Evolutionary conservation across 768 basidiomycete genomes (phyloP).

Genomic region (Heimioporus sp.): DNA sequence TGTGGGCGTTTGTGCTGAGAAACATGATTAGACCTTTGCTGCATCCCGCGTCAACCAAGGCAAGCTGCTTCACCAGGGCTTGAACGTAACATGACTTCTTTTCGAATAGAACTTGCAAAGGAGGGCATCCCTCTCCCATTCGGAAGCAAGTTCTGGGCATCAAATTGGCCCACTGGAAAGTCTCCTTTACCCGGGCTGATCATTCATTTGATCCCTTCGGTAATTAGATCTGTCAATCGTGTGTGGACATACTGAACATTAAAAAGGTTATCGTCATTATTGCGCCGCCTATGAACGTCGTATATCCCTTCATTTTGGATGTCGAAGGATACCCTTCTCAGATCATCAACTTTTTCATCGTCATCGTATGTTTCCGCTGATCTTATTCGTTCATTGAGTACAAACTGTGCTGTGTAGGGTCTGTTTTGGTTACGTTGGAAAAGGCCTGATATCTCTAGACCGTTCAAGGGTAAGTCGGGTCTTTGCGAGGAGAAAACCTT

Average conservation of each 20-base stretch:
- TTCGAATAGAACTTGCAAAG: constrained; percentile 50
- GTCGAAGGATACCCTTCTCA: constrained; percentile 49
- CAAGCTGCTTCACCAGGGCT: not conserved
- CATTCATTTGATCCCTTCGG: constrained; percentile 54
- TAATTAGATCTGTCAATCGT: constrained; percentile 12
- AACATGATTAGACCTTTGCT: constrained; percentile 43
- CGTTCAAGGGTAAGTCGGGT: constrained; percentile 46
- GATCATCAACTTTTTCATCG: constrained; percentile 56
- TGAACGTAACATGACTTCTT: not conserved
- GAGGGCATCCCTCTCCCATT: constrained; percentile 62
- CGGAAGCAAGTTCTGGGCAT: constrained; percentile 58
- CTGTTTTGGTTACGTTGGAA: constrained; percentile 57
- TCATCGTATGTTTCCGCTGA: constrained; percentile 37
- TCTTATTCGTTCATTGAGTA: constrained; percentile 26
- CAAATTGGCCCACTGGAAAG: constrained; percentile 59
- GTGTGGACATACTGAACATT: not conserved
- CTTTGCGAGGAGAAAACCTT: not conserved
- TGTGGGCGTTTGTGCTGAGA: not conserved
- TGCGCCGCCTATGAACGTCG: constrained; percentile 50
- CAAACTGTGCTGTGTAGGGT: constrained; percentile 34
- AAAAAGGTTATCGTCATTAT: constrained; percentile 51
- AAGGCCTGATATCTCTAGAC: constrained; percentile 45
- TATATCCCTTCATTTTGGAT: constrained; percentile 61
- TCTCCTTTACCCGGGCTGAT: constrained; percentile 56
- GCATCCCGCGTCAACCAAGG: constrained; percentile 56